Evolutionary conservation across 2,329 filamentous ascomycete genomes (phyloP).

Genomic region (Aspergillus amoenus): DNA sequence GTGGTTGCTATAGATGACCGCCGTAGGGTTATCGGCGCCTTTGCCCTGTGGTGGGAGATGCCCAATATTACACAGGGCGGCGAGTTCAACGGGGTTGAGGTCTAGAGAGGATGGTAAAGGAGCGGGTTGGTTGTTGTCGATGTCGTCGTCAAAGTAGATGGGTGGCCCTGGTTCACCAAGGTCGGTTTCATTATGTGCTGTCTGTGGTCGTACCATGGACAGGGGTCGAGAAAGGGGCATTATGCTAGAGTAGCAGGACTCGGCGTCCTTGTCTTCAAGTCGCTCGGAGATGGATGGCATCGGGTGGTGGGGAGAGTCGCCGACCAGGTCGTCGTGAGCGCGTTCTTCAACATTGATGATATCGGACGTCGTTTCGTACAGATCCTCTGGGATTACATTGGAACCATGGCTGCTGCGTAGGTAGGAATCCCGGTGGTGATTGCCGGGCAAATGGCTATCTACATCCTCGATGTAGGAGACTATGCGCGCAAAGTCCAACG

Average conservation of each 20-base stretch:
- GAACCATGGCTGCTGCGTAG: conserved; percentile 7
- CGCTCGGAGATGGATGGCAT: conserved; percentile 30
- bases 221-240: conserved; percentile 17
- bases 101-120: neutral
- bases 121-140: neutral
- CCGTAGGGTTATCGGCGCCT: conserved; percentile 5
- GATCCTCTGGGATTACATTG: conserved; percentile 16
- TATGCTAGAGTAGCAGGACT: conserved; percentile 14
- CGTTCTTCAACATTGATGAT: conserved; percentile 11
- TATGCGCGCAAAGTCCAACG: conserved; percentile 34
- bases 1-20: conserved; percentile 11
- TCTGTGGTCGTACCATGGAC: conserved; percentile 16
- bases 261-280: conserved; percentile 18
- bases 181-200: conserved; percentile 25
- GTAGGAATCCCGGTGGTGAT: conserved; percentile 23
- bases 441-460: conserved; percentile 25
- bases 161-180: conserved; percentile 31
- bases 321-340: conserved; percentile 22
- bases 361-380: neutral
- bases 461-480: conserved; percentile 38
- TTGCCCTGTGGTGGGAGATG: conserved; percentile 6
- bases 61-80: conserved; percentile 7
- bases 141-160: neutral
- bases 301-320: conserved; percentile 19
- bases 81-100: neutral